Conservation (phyloP, 2,329 filamentous ascomycete genomes). For the Aschersonia sp. region DNA sequence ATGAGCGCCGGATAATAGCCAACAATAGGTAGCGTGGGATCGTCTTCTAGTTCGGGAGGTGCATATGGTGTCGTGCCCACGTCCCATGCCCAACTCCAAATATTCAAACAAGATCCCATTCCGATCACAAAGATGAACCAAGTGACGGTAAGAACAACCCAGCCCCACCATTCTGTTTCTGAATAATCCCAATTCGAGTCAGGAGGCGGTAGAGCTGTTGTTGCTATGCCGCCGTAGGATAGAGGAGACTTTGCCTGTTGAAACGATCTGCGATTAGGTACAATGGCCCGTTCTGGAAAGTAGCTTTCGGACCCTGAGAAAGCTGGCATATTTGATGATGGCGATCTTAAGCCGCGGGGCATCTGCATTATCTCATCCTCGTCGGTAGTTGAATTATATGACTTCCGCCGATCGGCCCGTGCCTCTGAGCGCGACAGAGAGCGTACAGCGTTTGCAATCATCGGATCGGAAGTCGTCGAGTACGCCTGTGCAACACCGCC, state of each 20-base stretch:
- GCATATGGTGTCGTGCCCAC: constrained; percentile 93
- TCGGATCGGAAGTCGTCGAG: constrained; percentile 6
- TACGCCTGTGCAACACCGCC: constrained; percentile 24
- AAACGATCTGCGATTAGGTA: constrained; percentile 31
- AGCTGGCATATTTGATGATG: constrained; percentile 25
- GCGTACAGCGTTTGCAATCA: constrained; percentile 7
- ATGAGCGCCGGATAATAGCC: constrained; percentile 95
- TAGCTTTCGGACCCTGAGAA: constrained; percentile 52
- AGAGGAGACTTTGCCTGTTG: constrained; percentile 46
- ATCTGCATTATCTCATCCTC: constrained; percentile 68
- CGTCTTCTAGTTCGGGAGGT: constrained; percentile 87
- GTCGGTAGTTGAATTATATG: constrained; percentile 56
- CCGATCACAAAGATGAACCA: constrained; percentile 95
- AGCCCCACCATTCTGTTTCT: constrained; percentile 97
- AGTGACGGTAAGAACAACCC: constrained; percentile 78
- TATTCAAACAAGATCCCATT: constrained; percentile 87
- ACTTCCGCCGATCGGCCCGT: constrained; percentile 10
- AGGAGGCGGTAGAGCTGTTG: constrained; percentile 28
- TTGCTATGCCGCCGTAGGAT: constrained; percentile 37
- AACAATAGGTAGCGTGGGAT: constrained; percentile 85
- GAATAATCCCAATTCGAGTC: constrained; percentile 71
- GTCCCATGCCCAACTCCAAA: constrained; percentile 99
- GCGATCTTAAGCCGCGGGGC: constrained; percentile 28
- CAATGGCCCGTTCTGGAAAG: constrained; percentile 29
- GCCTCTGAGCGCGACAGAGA: constrained; percentile 5